Conservation (phyloP, 768 basidiomycete species). For the Gloeopeniophorella convolvens region DNA sequence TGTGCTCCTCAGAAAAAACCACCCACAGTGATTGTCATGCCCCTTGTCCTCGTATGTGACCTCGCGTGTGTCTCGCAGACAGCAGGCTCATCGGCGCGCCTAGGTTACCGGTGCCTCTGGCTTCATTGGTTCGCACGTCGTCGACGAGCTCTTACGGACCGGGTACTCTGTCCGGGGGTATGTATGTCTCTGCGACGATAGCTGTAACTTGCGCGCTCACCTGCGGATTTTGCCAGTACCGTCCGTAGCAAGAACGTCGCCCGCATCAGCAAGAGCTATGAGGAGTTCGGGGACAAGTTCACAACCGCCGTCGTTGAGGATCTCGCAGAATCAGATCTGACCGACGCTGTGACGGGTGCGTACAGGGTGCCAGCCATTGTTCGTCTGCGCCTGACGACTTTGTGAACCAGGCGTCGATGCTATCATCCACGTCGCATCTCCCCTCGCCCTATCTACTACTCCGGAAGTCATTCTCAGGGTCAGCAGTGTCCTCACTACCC, state of each 20-base stretch:
- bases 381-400: not conserved
- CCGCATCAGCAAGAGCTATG: constrained; percentile 13
- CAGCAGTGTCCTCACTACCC: not conserved
- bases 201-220: not conserved
- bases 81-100: not conserved
- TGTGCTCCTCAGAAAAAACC: too few relatives aligned
- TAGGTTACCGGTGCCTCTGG: constrained; percentile 43
- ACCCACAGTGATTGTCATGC: too few relatives aligned
- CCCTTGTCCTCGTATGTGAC: constrained; percentile 5
- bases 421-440: constrained; percentile 18
- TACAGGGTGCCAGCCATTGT: not conserved
- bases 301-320: constrained; percentile 20
- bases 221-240: constrained; percentile 6
- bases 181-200: not conserved
- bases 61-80: not conserved
- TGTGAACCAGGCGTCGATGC: constrained; percentile 12
- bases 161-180: constrained; percentile 47
- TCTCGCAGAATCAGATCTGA: constrained; percentile 21
- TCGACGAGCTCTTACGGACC: constrained; percentile 32
- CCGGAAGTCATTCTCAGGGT: constrained; percentile 18
- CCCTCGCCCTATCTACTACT: not conserved
- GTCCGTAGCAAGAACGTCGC: constrained; percentile 21
- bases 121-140: constrained; percentile 26
- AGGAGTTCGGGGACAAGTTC: constrained; percentile 17
- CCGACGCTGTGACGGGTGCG: constrained; percentile 20